phyloP scores from a whole-genome alignment of 441 rosid species.

The Pelargonium hybrid region DNA sequence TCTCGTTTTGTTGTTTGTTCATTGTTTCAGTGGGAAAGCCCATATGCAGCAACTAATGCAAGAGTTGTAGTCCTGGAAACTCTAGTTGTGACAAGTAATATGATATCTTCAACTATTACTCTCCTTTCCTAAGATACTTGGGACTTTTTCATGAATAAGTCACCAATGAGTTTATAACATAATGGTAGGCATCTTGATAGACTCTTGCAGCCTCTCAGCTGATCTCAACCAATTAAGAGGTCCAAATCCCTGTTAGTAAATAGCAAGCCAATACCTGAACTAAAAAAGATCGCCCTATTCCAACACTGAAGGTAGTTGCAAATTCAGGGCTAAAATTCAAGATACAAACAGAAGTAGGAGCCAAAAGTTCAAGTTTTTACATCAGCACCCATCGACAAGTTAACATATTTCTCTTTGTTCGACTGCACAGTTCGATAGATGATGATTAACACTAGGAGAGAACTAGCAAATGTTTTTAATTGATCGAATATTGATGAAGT shows the following conservation, averaged over 20 bases:
- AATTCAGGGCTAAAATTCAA: neutral
- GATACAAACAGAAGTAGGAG: neutral
- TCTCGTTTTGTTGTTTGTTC: neutral
- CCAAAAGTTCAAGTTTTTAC: neutral
- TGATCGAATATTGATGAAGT: neutral
- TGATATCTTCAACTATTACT: no score
- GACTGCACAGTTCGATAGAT: neutral
- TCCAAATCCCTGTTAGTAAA: no score
- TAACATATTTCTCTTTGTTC: neutral
- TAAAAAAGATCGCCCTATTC: no score
- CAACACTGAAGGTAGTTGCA: no score
- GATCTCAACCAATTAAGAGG: no score
- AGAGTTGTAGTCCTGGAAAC: neutral
- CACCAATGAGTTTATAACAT: neutral
- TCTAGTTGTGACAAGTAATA: no score
- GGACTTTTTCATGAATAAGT: neutral
- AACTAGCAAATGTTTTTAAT: neutral
- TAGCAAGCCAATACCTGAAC: no score
- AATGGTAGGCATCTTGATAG: no score
- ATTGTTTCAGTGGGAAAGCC: no score
- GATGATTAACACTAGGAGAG: neutral
- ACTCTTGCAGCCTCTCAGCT: no score
- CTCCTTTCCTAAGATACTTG: neutral
- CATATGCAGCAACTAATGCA: no score
- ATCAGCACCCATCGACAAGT: neutral